A percentile compares a stretch with the other conserved stretches of the same genome.
Conservation (phyloP, 352 stramenopile genomes). For the Phytophthora foliorum region DNA sequence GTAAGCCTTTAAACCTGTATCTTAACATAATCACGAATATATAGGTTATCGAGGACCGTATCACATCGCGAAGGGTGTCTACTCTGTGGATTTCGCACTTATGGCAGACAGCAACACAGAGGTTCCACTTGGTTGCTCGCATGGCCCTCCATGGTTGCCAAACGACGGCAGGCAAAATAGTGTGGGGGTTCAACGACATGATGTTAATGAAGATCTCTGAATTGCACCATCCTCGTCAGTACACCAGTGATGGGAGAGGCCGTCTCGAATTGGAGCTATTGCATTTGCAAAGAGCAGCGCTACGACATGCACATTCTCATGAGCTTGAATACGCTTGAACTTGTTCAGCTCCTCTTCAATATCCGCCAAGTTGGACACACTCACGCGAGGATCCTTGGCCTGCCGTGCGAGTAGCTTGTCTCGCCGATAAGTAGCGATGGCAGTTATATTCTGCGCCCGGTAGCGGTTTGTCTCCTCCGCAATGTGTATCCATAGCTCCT, state of each 20-base stretch:
- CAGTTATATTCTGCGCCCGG: constrained; percentile 6
- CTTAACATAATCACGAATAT: not conserved
- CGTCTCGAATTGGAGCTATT: constrained; percentile 8
- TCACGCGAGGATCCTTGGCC: constrained; percentile 8
- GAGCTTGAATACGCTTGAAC: constrained; percentile 18
- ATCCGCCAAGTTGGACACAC: constrained; percentile 7
- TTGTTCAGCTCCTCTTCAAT: constrained; percentile 10
- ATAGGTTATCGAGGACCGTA: not conserved
- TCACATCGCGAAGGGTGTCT: not conserved
- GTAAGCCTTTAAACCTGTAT: not conserved
- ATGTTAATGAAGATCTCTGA: not conserved
- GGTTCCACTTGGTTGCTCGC: not conserved
- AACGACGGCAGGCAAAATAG: no score
- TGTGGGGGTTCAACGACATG: not conserved
- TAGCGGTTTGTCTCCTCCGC: constrained; percentile 24
- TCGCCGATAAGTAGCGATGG: not conserved
- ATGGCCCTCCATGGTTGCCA: not conserved
- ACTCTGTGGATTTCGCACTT: not conserved
- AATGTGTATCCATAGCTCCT: constrained; percentile 27
- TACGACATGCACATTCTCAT: constrained; percentile 23
- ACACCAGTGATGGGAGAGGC: constrained; percentile 16
- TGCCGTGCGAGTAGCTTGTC: constrained; percentile 1
- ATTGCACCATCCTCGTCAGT: constrained; percentile 16
- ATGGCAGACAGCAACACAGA: not conserved
- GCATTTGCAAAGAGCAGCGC: constrained; percentile 15